Evolutionary conservation across 441 rosid species (phyloP), one percentile per base, ranked within the genome.

Genomic region (Populus hybrid): DNA sequence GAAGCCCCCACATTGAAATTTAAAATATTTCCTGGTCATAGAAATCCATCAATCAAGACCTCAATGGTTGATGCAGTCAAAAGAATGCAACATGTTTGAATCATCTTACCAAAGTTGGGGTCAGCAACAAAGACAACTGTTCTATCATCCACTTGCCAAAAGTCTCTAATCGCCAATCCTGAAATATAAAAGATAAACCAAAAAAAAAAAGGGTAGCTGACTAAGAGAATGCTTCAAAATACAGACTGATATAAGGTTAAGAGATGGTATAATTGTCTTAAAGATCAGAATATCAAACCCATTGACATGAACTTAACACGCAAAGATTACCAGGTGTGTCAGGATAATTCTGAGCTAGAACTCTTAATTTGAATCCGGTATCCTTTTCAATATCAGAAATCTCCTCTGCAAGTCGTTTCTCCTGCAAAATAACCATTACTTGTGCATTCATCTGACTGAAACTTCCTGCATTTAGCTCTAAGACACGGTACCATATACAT

Each of bases 61-160:
- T 72, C 73, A 67, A 77, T n/a, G 71, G 63, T 71, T 23, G 28
- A 77, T 61, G 53, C 59, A 46, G 63, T 50, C 42, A 30, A 53
- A 72, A 66, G 66, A 34, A 72, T 59, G 72, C 70, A 67, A 35
- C 32, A 63, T 30, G 50, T 67, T 50, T 30, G 36, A 71, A 67
- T 79, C 32, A 23, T 80, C n/a, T 28, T 88, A 95, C 99, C 98
- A 79, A 95, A 95, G 73, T 93, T 91, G 12, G 97, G 97, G 79
- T 95, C 98, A 69, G 97, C 93, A n/a, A 95, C 97, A 78, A 95
- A 95, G 65, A 93, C 94, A 64, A 92, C 84, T 7, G 99, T 95
- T 78, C 82, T 84, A 85, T 93, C 98, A 84, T 93, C 99, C 64
- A 95, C 95, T 72, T 87, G 87, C 97, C 99, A 93, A 66, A 86